Conservation (phyloP, 1,284 basidiomycete genomes). For the Austroboletus niveus region DNA sequence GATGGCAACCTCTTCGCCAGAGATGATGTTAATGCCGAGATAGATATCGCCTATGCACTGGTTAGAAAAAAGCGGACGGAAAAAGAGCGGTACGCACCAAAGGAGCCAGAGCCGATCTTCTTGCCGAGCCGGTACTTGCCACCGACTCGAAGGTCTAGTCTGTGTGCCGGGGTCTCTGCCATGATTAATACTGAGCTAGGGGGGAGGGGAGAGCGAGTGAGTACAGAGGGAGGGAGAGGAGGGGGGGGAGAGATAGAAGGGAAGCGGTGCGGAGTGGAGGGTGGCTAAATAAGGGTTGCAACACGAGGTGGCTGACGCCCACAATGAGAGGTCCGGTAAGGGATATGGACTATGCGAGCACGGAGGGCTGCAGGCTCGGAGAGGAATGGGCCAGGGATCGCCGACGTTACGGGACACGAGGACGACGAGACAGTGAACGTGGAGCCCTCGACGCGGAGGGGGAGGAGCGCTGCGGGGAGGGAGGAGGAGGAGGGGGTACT, state of each 20-base stretch:
- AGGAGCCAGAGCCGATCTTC: slow-evolving; percentile 99
- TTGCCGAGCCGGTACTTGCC: slow-evolving; percentile 99
- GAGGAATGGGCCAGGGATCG: slow-evolving; percentile 1
- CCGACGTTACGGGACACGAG: background rate
- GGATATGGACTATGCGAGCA: background rate
- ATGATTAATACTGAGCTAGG: slow-evolving; percentile 37
- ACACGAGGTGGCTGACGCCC: slow-evolving; percentile 27
- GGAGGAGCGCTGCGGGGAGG: slow-evolving; percentile 5
- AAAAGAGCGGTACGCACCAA: slow-evolving; percentile 62
- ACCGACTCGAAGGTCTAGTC: slow-evolving; percentile 93
- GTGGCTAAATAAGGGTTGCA: slow-evolving; percentile 14
- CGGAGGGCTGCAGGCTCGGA: background rate
- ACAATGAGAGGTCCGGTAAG: background rate
- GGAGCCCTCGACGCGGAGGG: slow-evolving; percentile 29
- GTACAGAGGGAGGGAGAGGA: slow-evolving; percentile 5
- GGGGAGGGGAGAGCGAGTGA: slow-evolving; percentile 3
- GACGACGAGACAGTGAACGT: slow-evolving; percentile 24
- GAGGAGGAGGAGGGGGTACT: slow-evolving; percentile 13
- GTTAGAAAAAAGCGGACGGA: background rate
- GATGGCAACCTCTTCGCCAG: slow-evolving; percentile 99
- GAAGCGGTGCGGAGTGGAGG: slow-evolving; percentile 14
- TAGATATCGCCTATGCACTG: slow-evolving; percentile 86
- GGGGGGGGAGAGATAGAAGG: slow-evolving; percentile 6
- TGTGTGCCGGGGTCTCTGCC: slow-evolving; percentile 69
- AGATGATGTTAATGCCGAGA: slow-evolving; percentile 99